Percentiles rank a stretch among this genome's conserved stretches.
Evolutionary conservation across 108 stramenopile genomes (phyloP).

Genomic region (Skeletonema tropicum): DNA sequence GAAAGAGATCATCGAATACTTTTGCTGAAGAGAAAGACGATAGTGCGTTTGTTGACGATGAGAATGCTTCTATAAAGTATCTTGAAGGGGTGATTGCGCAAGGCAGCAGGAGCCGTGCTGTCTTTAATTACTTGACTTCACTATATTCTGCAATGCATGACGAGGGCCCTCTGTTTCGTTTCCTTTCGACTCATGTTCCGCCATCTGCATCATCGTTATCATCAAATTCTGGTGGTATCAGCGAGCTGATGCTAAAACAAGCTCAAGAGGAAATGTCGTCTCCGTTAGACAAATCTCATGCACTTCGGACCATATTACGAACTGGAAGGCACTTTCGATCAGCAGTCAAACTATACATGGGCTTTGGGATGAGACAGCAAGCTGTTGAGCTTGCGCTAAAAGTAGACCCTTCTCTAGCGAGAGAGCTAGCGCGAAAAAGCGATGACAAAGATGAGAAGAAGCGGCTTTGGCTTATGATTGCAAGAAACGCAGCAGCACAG

Average conservation of each 20-base stretch:
- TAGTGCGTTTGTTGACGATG: conserved; percentile 67
- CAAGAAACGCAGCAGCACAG: conserved; percentile 73
- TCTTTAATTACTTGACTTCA: conserved; percentile 77
- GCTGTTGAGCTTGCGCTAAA: conserved; percentile 88
- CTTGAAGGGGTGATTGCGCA: conserved; percentile 84
- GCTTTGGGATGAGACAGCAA: conserved; percentile 88
- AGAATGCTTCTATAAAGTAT: conserved; percentile 60
- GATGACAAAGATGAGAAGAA: conserved; percentile 77
- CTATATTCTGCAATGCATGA: conserved; percentile 80
- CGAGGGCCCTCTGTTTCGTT: conserved; percentile 81
- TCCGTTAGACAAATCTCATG: conserved; percentile 79
- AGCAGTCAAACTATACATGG: conserved; percentile 89
- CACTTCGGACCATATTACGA: conserved; percentile 72
- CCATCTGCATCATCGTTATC: conserved; percentile 33
- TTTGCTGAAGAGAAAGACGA: conserved; percentile 26
- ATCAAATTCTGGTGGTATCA: conserved; percentile 7
- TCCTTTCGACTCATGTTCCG: conserved; percentile 79
- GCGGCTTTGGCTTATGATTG: conserved; percentile 92
- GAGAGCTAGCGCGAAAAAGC: conserved; percentile 83
- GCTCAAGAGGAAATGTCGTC: conserved; percentile 52
- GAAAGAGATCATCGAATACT: conserved; percentile 41
- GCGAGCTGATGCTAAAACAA: conserved; percentile 34
- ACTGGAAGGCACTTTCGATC: conserved; percentile 87
- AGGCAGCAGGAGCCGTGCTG: conserved; percentile 75
- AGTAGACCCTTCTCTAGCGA: conserved; percentile 80